phyloP scores from a whole-genome alignment of 164 flowering plant species.

The Chimonanthus salicifolius region DNA sequence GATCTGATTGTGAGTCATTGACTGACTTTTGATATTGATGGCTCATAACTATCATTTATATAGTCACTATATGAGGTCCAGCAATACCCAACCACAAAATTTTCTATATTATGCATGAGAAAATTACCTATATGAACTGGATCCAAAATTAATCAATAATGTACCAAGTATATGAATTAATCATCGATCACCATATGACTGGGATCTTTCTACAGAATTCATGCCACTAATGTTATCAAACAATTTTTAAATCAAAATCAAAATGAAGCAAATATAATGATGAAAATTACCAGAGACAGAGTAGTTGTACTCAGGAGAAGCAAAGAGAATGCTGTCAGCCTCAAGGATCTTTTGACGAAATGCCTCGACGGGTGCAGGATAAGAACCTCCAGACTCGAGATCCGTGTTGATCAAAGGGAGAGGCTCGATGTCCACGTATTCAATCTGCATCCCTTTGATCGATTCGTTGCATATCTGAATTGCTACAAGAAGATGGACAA shows the following conservation, averaged over 20 bases:
- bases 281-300: constrained; percentile 31
- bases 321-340: constrained; percentile 46
- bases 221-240: not conserved
- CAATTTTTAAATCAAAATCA: not conserved
- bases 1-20: no score
- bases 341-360: constrained; percentile 38
- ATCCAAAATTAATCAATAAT: no score
- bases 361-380: constrained; percentile 38
- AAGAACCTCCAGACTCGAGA: constrained; percentile 36
- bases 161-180: no score
- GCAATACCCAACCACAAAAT: no score
- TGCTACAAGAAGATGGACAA: constrained; percentile 19
- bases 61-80: no score
- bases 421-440: constrained; percentile 31
- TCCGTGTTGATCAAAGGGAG: constrained; percentile 48
- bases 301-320: constrained; percentile 54
- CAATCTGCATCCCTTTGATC: constrained; percentile 32
- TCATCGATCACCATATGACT: not conserved
- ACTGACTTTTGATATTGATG: no score
- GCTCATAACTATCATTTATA: no score
- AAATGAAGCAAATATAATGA: not conserved
- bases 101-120: no score
- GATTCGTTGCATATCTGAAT: constrained; percentile 24
- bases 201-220: not conserved
- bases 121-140: no score